Evolutionary conservation across 139 green algal genomes (phyloP), one percentile per base, ranked within the genome.

Genomic region (Chlamydomonas sp.): DNA sequence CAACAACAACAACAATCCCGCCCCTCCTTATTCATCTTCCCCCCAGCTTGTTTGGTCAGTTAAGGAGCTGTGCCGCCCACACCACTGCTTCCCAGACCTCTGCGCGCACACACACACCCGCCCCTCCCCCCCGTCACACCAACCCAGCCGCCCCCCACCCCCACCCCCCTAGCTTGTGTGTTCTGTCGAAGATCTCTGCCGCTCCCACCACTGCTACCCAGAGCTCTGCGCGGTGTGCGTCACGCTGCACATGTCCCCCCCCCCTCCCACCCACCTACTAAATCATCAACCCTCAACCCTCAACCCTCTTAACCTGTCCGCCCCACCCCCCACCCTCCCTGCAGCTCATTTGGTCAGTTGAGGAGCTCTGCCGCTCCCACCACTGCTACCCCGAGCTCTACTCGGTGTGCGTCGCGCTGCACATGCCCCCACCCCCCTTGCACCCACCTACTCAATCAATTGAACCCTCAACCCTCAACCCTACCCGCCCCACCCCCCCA

Each of bases 301-400:
- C 43, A 54, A 54, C 43, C 43, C 13, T 54, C 43, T 54, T 13
- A 26, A 26, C 43, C 43, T 26, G 16, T 16, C 13, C 43, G 43
- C 16, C 43, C 16, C 43, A 13, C 43, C 43, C 43, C 43, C 16
- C 43, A 26, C 43, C 43, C 43, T 22, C 8, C 54, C 26, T 31
- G 24, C 31, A 35, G 29, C 16, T 61, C 5, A 5, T 43, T 72
- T 47, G 34, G 26, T 60, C 75, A 39, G 49, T 81, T 22, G 69
- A 81, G 71, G n/a, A 66, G n/a, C 61, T 81, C 37, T 69, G 43
- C 28, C 62, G 69, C 35, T 58, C 38, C n/a, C 71, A 81, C 66
- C 76, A 81, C 67, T 77, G 71, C 67, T 78, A 75, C 76, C 50
- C 67, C 3, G 43, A 74, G 60, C 76, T 81, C 4, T 76, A 73